Base-by-base conservation (phyloP, 306 rosid genomes). In the Glycyrrhiza uralensis region DNA sequence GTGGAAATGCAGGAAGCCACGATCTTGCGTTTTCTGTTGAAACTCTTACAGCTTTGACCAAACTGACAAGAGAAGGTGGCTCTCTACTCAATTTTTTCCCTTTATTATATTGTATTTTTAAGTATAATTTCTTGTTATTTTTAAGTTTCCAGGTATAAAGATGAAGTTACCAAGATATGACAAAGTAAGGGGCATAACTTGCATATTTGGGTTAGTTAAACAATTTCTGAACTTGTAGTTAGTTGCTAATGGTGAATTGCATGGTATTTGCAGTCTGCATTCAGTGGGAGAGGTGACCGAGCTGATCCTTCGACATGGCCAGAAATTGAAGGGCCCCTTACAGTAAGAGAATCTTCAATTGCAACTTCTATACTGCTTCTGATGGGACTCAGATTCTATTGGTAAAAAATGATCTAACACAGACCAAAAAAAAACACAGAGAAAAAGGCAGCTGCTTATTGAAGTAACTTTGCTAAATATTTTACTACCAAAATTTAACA, bases 1-100 rank as follows among this genome's bases (percentile, higher is more conserved):
- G 97, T 4, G 96, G 97, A 84, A 94, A 85, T 77, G 97, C 98
- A 14, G 98, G 99, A 54, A 94, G 96, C 81, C 99, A 94, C 46
- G 97, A 94, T 84, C 97, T 94, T 82, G 39, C 84, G 15, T 58
- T 94, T 39, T 89, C 95, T 29, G 79, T 89, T 15, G 89, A 94
- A 88, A 86, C 92, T n/a, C 64, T 91, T 63, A 73, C 84, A 30
- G 72, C 87, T 46, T 51, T 94, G 60, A 70, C 72, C 80, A 82
- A 86, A 57, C 23, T 94, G 89, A 86, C 87, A 68, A 86, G 55
- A 77, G 96, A 94, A 80, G 97, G 99, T 89, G 79, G 58, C 68
- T 81, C 67, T 74, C 63, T 68, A 28, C 24, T 59, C 58, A 51
- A 4, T 47, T 66, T 23, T 54, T 22, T 62, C 36, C 62, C 35